Conservation (phyloP, 768 basidiomycete species). For the Termitomyces eurrhizus region DNA sequence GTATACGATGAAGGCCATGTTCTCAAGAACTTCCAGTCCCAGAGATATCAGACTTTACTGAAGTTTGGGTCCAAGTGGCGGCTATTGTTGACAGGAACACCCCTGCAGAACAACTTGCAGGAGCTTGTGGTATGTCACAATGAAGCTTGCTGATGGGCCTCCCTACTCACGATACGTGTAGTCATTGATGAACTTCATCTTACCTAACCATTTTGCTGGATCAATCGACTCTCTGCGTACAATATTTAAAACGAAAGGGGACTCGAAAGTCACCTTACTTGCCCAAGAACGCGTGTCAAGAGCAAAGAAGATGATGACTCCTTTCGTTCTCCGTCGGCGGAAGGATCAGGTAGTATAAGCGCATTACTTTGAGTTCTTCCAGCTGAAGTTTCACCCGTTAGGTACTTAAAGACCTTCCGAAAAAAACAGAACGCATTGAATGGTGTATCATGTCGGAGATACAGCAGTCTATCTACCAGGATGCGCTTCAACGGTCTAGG, state of each 20-base stretch:
- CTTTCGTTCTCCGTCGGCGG: slow-evolving; percentile 93
- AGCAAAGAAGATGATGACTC: slow-evolving; percentile 99
- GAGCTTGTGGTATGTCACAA: slow-evolving; percentile 70
- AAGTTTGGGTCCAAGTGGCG: slow-evolving; percentile 87
- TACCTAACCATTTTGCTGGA: slow-evolving; percentile 83
- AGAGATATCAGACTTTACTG: slow-evolving; percentile 87
- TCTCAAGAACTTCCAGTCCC: slow-evolving; percentile 96
- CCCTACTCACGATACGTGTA: slow-evolving; percentile 28
- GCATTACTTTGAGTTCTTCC: not conserved
- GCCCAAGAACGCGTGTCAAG: slow-evolving; percentile 91
- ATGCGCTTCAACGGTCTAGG: slow-evolving; percentile 80
- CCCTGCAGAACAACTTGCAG: slow-evolving; percentile 88
- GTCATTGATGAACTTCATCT: slow-evolving; percentile 98
- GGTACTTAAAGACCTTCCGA: slow-evolving; percentile 91
- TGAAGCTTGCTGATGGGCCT: not conserved
- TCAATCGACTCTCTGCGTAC: slow-evolving; percentile 78
- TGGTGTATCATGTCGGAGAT: slow-evolving; percentile 90
- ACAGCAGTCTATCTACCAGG: slow-evolving; percentile 81
- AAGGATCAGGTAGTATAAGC: slow-evolving; percentile 73
- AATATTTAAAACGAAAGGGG: slow-evolving; percentile 97
- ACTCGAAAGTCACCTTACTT: slow-evolving; percentile 81
- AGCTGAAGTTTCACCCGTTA: slow-evolving; percentile 22
- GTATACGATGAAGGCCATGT: slow-evolving; percentile 98
- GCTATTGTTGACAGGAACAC: slow-evolving; percentile 91
- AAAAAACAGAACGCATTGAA: slow-evolving; percentile 89